phyloP scores from a whole-genome alignment of 805 yeast genomes.

The Yamadazyma takamatsuzukensis region DNA sequence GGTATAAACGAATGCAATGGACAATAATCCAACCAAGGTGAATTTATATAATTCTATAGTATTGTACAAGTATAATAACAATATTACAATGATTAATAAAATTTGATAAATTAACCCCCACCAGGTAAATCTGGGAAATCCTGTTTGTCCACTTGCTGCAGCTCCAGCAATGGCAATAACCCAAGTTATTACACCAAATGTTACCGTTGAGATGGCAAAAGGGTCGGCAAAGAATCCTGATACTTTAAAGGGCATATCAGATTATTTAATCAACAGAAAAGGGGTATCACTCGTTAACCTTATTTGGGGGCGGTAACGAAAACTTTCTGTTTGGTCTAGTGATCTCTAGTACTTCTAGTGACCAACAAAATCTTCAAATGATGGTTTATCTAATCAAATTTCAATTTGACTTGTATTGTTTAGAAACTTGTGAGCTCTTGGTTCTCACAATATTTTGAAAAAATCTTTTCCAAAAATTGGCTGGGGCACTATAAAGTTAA shows the following conservation, averaged over 20 bases:
- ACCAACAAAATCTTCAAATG: too few relatives aligned
- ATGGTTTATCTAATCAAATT: too few relatives aligned
- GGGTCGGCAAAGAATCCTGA: slow-evolving; percentile 75
- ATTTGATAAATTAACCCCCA: slow-evolving; percentile 90
- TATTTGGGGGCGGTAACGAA: not conserved
- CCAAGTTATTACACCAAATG: slow-evolving; percentile 79
- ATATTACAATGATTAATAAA: slow-evolving; percentile 49
- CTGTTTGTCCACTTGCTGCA: slow-evolving; percentile 33
- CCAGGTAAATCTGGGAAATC: slow-evolving; percentile 87
- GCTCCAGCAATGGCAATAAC: slow-evolving; percentile 86
- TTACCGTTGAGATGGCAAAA: slow-evolving; percentile 77
- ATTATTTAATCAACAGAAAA: not conserved
- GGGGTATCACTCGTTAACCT: not conserved
- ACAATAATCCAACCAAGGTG: slow-evolving; percentile 51
- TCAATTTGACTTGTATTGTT: too few relatives aligned
- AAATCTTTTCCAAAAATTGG: too few relatives aligned
- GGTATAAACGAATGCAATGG: slow-evolving; percentile 78
- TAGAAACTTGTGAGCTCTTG: too few relatives aligned
- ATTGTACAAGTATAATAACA: slow-evolving; percentile 54
- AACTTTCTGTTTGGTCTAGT: too few relatives aligned
- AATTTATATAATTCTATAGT: slow-evolving; percentile 66
- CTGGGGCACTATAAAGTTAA: too few relatives aligned
- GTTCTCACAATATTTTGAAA: too few relatives aligned
- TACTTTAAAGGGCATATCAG: slow-evolving; percentile 31
- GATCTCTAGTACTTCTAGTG: too few relatives aligned